phyloP scores from a whole-genome alignment of 768 basidiomycete genomes.

The Rhodosporidiobolus odoratus region DNA sequence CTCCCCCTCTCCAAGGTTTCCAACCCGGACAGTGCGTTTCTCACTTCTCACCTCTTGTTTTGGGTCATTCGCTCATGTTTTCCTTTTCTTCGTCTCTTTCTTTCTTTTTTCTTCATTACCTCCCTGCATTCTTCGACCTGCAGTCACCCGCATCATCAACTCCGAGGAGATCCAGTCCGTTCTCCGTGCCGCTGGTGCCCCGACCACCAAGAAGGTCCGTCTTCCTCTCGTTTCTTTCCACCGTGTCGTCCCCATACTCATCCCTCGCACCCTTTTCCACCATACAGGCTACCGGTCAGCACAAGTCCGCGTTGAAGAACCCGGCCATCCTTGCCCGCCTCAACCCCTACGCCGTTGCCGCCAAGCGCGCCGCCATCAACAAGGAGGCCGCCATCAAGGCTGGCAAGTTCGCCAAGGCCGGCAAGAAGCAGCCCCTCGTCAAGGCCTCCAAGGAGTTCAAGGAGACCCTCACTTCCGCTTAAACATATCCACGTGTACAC shows the following conservation, averaged over 20 bases:
- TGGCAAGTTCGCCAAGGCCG: constrained; percentile 10
- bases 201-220: constrained; percentile 70
- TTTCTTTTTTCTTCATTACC: background rate
- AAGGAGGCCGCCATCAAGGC: constrained; percentile 42
- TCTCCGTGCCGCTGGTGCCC: constrained; percentile 79
- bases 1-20: constrained; percentile 93
- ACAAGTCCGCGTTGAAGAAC: constrained; percentile 39
- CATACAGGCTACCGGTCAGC: background rate
- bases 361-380: constrained; percentile 45
- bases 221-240: background rate
- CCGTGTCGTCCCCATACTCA: constrained; percentile 56
- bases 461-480: constrained; percentile 37
- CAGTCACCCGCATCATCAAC: constrained; percentile 98
- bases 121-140: background rate
- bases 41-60: background rate
- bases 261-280: background rate
- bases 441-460: constrained; percentile 22
- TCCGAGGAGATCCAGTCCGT: constrained; percentile 96
- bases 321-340: constrained; percentile 49
- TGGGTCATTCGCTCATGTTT: background rate
- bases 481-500: no score
- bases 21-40: constrained; percentile 59
- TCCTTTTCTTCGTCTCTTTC: background rate
- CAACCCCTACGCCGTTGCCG: constrained; percentile 52
- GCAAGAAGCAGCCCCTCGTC: constrained; percentile 12